A percentile compares a stretch with the other conserved stretches of the same genome.
Evolutionary conservation across 1,284 basidiomycete species (phyloP).

Genomic region (Marasmius sp.): DNA sequence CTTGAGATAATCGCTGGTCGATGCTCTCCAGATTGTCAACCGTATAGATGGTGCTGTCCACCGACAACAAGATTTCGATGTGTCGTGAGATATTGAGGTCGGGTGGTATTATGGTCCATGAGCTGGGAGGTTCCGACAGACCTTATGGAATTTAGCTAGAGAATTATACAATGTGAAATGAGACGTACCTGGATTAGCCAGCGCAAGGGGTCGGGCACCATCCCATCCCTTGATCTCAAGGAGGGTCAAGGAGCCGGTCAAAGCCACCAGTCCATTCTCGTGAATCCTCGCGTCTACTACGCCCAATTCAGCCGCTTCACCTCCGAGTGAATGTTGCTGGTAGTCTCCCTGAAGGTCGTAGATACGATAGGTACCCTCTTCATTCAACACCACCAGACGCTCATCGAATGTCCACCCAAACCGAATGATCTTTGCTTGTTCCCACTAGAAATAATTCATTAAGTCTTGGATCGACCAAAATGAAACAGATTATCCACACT

Average conservation of each 20-base stretch:
- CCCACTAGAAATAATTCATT: constrained; percentile 60
- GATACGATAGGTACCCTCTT: constrained; percentile 89
- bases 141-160: constrained; percentile 36
- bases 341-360: constrained; percentile 90
- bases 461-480: background rate
- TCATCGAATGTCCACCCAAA: constrained; percentile 86
- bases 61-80: constrained; percentile 82
- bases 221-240: constrained; percentile 87
- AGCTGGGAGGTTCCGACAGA: constrained; percentile 72
- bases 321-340: constrained; percentile 81
- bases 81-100: constrained; percentile 85
- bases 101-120: constrained; percentile 87
- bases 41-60: constrained; percentile 74
- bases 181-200: constrained; percentile 69
- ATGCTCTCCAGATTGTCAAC: constrained; percentile 85
- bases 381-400: constrained; percentile 82
- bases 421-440: constrained; percentile 75
- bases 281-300: constrained; percentile 85
- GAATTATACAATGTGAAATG: background rate
- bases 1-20: constrained; percentile 87
- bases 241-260: constrained; percentile 77
- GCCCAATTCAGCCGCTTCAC: constrained; percentile 83
- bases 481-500: constrained; percentile 57
- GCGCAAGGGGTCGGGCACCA: constrained; percentile 64
- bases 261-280: constrained; percentile 83